Percentiles rank a stretch among this genome's conserved stretches.
Evolutionary conservation across 1,284 basidiomycete species (phyloP).

Genomic region (Cutaneotrichosporon mucoides): DNA sequence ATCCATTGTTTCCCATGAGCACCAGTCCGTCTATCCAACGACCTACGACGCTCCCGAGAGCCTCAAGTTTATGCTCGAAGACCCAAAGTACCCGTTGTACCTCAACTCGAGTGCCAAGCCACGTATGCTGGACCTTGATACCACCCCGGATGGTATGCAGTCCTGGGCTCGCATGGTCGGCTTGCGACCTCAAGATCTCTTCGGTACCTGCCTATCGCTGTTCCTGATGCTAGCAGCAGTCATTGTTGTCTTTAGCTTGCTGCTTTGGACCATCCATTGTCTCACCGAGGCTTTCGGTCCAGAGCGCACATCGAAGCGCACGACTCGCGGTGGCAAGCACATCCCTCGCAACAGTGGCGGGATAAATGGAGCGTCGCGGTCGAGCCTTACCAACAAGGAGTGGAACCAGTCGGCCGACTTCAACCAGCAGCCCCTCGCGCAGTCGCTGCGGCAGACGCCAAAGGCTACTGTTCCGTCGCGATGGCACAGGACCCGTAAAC

Average conservation of each 20-base stretch:
- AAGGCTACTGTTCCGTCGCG: background rate
- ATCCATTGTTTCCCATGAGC: conserved; percentile 59
- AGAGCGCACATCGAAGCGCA: conserved; percentile 6
- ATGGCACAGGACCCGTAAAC: conserved; percentile 39
- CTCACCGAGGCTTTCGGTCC: conserved; percentile 29
- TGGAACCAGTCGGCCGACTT: conserved; percentile 17
- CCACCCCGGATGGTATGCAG: conserved; percentile 58
- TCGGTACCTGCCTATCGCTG: conserved; percentile 72
- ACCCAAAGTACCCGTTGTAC: conserved; percentile 69
- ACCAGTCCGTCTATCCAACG: conserved; percentile 63
- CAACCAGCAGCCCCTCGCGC: conserved; percentile 6
- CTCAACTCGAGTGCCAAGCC: conserved; percentile 61
- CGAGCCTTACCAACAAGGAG: conserved; percentile 17
- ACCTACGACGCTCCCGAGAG: conserved; percentile 57
- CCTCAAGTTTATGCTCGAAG: conserved; percentile 65
- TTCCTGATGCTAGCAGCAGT: conserved; percentile 76
- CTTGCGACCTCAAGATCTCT: conserved; percentile 74
- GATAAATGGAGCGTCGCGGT: conserved; percentile 7
- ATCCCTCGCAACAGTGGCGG: background rate
- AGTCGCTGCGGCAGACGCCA: conserved; percentile 7
- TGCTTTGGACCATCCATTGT: conserved; percentile 68
- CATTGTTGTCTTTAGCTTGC: conserved; percentile 62
- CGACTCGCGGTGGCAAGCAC: background rate
- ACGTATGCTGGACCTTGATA: conserved; percentile 38
- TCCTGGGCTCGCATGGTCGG: conserved; percentile 77